Conservation (phyloP, 441 rosid genomes). For the Adansonia madagascariensis region DNA sequence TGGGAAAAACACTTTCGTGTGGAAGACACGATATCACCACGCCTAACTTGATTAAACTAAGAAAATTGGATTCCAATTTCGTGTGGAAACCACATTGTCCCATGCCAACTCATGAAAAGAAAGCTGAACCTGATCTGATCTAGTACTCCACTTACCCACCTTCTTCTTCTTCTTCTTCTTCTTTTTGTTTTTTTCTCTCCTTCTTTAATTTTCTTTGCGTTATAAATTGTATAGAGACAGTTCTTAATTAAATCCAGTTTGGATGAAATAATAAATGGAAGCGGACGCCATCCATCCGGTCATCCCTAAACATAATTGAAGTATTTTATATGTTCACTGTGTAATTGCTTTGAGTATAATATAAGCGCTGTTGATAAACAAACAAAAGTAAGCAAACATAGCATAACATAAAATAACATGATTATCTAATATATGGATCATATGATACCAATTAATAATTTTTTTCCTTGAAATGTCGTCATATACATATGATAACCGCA, state of each 20-base stretch:
- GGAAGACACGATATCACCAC: constrained; percentile 36
- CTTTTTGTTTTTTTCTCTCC: background rate
- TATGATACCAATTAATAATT: background rate
- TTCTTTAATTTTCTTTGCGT: background rate
- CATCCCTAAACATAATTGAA: background rate
- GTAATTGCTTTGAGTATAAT: background rate
- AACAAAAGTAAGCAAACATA: background rate
- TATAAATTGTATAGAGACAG: background rate
- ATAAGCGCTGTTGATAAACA: constrained; percentile 1
- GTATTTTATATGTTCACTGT: background rate
- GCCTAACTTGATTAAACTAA: constrained; percentile 14
- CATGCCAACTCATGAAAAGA: constrained; percentile 20
- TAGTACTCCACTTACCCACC: constrained; percentile 6
- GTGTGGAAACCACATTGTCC: constrained; percentile 41
- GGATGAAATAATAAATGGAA: background rate
- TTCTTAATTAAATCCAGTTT: background rate
- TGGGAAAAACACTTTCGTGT: constrained; percentile 36
- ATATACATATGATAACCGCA: background rate
- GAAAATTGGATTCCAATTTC: constrained; percentile 32
- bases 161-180: background rate
- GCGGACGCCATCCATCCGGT: no score
- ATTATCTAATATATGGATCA: background rate
- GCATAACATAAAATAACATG: background rate
- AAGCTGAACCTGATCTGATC: background rate
- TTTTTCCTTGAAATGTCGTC: background rate